Evolutionary conservation across 768 basidiomycete species (phyloP).

Genomic region (Collybiopsis luxurians): DNA sequence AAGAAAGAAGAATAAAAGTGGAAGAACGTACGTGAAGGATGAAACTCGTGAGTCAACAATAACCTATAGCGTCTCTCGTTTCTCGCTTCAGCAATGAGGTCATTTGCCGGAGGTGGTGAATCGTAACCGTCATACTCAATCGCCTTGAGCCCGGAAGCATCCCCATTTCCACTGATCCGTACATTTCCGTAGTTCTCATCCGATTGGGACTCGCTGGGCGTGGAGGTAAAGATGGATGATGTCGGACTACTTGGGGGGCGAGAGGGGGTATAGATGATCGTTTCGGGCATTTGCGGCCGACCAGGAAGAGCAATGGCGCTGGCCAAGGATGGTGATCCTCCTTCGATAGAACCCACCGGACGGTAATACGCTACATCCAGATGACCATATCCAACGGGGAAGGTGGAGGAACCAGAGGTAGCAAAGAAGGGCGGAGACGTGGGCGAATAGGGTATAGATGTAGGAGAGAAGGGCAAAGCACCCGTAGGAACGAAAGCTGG

Average conservation of each 20-base stretch:
- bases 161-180: neutral
- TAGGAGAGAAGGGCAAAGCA: constrained; percentile 3
- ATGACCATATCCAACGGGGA: neutral
- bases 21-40: constrained; percentile 54
- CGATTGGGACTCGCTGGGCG: constrained; percentile 15
- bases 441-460: neutral
- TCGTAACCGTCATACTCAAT: constrained; percentile 31
- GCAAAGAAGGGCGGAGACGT: neutral
- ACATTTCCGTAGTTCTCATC: constrained; percentile 1
- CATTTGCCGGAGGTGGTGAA: constrained; percentile 36
- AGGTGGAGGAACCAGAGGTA: neutral
- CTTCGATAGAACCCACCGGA: neutral
- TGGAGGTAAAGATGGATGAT: constrained; percentile 28
- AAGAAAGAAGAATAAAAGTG: neutral
- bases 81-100: constrained; percentile 36
- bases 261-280: constrained; percentile 36
- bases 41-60: constrained; percentile 64
- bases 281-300: constrained; percentile 31
- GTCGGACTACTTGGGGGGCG: constrained; percentile 21
- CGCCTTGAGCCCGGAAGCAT: neutral
- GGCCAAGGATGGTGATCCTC: neutral
- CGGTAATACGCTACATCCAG: too few species aligned
- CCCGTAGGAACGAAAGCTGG: neutral
- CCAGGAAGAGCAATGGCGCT: neutral
- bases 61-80: constrained; percentile 71